Evolutionary conservation across 2,329 filamentous ascomycete species (phyloP).

Genomic region (Aspergillus viridinutans): DNA sequence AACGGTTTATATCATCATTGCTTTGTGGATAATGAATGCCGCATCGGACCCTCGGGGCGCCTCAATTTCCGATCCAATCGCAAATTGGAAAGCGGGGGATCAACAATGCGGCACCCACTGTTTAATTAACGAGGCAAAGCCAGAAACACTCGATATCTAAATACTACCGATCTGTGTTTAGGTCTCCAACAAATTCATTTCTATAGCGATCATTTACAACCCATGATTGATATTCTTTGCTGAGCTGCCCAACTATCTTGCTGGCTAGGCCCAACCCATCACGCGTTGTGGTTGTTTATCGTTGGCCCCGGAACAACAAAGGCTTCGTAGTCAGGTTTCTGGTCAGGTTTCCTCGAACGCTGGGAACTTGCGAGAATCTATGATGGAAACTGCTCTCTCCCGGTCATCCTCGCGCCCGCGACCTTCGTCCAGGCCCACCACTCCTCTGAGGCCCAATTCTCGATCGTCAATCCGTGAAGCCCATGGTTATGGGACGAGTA

Average conservation of each 20-base stretch:
- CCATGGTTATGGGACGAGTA: constrained; percentile 48
- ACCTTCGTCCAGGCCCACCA: constrained; percentile 73
- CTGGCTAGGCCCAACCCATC: background rate
- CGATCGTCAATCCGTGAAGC: constrained; percentile 83
- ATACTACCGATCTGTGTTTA: background rate
- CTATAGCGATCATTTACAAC: background rate
- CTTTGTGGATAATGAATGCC: background rate
- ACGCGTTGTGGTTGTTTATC: background rate
- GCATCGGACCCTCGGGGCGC: background rate
- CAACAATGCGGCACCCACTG: constrained; percentile 5
- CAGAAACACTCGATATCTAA: background rate
- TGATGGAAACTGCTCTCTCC: constrained; percentile 29
- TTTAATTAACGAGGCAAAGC: background rate
- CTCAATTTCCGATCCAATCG: background rate
- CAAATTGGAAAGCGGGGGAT: constrained; percentile 27
- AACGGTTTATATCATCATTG: background rate
- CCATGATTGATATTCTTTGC: background rate
- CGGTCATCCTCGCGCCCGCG: constrained; percentile 60
- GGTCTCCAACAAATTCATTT: background rate
- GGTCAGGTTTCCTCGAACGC: background rate
- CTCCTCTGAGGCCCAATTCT: constrained; percentile 84
- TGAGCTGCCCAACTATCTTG: background rate
- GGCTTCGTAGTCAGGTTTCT: background rate
- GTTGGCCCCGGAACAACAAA: background rate
- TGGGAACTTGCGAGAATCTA: constrained; percentile 4